These are phyloP conservation scores for Vitis labrusca DNA, from an alignment of 164 flowering plant genomes.

Conservation along the genomic window DNA sequence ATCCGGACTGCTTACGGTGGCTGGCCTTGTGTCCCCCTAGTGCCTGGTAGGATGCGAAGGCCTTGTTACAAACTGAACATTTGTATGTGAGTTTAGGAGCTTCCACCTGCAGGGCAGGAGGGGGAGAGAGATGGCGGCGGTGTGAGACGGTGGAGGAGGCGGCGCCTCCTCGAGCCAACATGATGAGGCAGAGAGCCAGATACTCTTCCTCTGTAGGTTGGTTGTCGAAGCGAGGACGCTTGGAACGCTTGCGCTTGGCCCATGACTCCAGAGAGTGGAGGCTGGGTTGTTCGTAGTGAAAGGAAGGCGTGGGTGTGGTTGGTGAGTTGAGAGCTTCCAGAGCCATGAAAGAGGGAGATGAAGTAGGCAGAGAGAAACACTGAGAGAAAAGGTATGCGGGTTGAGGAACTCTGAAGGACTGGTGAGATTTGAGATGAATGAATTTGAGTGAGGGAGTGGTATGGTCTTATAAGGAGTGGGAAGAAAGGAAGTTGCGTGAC, in stretches of 20 bases:
- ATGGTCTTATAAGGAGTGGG: not conserved
- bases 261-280: constrained; percentile 21
- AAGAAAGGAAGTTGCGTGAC: constrained; percentile 39
- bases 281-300: constrained; percentile 15
- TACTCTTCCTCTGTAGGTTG: constrained; percentile 45
- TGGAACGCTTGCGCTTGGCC: constrained; percentile 36
- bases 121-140: constrained; percentile 4
- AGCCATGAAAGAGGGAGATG: constrained; percentile 17
- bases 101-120: constrained; percentile 2
- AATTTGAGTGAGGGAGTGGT: not conserved
- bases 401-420: not conserved
- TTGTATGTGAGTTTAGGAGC: constrained; percentile 29
- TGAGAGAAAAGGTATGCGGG: not conserved
- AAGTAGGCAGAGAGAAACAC: not conserved
- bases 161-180: constrained; percentile 49
- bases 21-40: constrained; percentile 75
- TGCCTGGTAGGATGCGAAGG: constrained; percentile 61
- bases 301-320: constrained; percentile 13
- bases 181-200: constrained; percentile 54
- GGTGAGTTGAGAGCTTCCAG: constrained; percentile 41
- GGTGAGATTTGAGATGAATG: not conserved
- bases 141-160: not conserved
- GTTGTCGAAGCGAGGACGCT: constrained; percentile 26
- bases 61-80: constrained; percentile 61
- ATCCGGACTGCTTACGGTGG: constrained; percentile 42